Base-by-base conservation (phyloP, 768 basidiomycete species). In the Symmetrospora coprosmae region DNA sequence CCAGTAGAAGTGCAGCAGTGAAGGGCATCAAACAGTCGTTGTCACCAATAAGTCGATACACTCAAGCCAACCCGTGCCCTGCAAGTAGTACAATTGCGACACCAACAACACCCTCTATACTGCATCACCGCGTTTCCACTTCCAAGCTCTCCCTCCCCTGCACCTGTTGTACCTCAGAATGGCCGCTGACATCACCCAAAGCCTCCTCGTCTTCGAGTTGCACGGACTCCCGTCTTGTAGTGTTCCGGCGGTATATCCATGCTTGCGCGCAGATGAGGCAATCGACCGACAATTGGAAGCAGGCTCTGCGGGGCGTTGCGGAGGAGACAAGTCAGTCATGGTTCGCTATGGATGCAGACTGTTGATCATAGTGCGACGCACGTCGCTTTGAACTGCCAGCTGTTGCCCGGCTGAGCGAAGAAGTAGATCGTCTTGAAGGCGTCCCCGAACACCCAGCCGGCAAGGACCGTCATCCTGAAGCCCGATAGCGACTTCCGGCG, bases 261-360 rank as follows among this genome's bases (percentile, higher is more conserved):
- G 67, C 66, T 37, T 68, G 67, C 17, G 41, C 34, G 35, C 46
- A 48, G 17, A 68, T 53, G 13, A 63, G 3, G 43, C 49, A 9
- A 58, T 66, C 66, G 56, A 66, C 43, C 34, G 63, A 63, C n/a
- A 68, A 55, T 31, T 68, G 67, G 46, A 68, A 68, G 46, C 49
- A 25, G 16, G 62, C 64, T 34, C 67, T 66, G 19, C 62, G 39
- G 19, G 14, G 27, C 31, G 40, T 17, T 8, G 33, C 47, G 11
- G 5, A 21, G 4, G n/a, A 49, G 30, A 13, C 17, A 14, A 19
- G 5, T 39, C 13, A 39, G 28, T 8, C 51, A 2, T 4, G 11
- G 4, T 13, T 5, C 2, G 45, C n/a, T 47, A 28, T 3, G 16
- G 9, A 27, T 21, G 23, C 13, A 28, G 49, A 2, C 5, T 25